phyloP scores from a whole-genome alignment of 257 asterid species.

The Verbascum thapsus region DNA sequence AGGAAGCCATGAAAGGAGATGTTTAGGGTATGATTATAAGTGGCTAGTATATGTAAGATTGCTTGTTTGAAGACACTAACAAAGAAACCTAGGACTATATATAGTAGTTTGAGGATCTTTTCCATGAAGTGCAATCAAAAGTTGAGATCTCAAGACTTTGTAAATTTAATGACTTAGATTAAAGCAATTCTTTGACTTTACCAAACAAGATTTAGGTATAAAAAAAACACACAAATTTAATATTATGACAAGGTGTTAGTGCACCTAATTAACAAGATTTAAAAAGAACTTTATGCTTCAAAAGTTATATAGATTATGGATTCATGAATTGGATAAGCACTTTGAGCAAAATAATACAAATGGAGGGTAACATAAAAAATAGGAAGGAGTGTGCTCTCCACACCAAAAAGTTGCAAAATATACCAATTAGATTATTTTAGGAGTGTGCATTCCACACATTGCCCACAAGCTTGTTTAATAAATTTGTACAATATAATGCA shows the following conservation, averaged over 20 bases:
- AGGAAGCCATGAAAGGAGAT: slow-evolving; percentile 29
- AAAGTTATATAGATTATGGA: slow-evolving; percentile 34
- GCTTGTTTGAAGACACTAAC: slow-evolving; percentile 26
- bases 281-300: slow-evolving; percentile 1
- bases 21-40: not conserved
- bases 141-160: too few relatives aligned
- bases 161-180: too few relatives aligned
- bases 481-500: slow-evolving; percentile 26
- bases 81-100: slow-evolving; percentile 10
- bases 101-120: slow-evolving; percentile 25
- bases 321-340: slow-evolving; percentile 39
- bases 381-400: slow-evolving; percentile 48
- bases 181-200: not conserved
- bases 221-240: not conserved
- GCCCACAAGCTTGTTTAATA: slow-evolving; percentile 36
- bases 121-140: too few relatives aligned
- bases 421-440: slow-evolving; percentile 33
- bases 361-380: slow-evolving; percentile 33
- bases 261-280: not conserved
- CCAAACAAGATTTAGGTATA: not conserved
- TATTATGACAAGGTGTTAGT: not conserved
- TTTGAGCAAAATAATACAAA: slow-evolving; percentile 28
- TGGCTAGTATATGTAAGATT: not conserved
- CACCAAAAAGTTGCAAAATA: slow-evolving; percentile 28
- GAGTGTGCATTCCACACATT: slow-evolving; percentile 64